Evolutionary conservation across 2,329 filamentous ascomycete genomes (phyloP), one percentile per base, ranked within the genome.

Genomic region (Sclerotinia nivalis): DNA sequence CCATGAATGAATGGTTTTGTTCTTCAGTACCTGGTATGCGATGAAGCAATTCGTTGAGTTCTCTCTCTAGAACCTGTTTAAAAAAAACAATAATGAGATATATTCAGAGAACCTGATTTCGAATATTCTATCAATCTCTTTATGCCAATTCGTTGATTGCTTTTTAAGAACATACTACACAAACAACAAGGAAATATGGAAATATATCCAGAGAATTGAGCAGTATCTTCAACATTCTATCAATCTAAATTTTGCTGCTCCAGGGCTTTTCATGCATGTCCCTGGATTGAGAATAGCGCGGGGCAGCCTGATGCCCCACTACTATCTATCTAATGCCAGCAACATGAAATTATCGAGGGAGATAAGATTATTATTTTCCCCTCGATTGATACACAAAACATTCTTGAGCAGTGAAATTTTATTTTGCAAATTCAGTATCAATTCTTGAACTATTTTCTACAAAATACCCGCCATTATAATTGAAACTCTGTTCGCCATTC

Each of bases 261-360:
- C 40, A 15, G 40, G 40, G 40, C 40, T 43, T 43, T 60, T 49
- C 37, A 58, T 67, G 65, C 40, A 58, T 34, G 22, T 40, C 43
- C 40, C 25, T 67, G 6, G 13, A 68, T 68, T 49, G 34, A 60
- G 45, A 40, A 37, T 62, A 62, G 66, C 66, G 66, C 66, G 66
- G 66, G 66, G 66, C 56, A 68, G 9, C 25, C 34, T 22, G 13
- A 34, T 58, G 52, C 66, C 56, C 66, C 66, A 68, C 66, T 50
- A 68, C 40, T 15, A 15, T 18, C 40, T 18, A 43, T 50, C 40
- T 37, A 49, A 25, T 34, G 28, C 50, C 60, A 37, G 45, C 37
- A n/a, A 64, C 37, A 64, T 64, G 40, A 43, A 43, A 43, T 43
- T 43, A 15, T 47, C 25, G 13, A 47, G n/a, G n/a, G 13, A 25